Evolutionary conservation across 495 filamentous ascomycete genomes (phyloP).

Genomic region (Aspergillus homomorphus): DNA sequence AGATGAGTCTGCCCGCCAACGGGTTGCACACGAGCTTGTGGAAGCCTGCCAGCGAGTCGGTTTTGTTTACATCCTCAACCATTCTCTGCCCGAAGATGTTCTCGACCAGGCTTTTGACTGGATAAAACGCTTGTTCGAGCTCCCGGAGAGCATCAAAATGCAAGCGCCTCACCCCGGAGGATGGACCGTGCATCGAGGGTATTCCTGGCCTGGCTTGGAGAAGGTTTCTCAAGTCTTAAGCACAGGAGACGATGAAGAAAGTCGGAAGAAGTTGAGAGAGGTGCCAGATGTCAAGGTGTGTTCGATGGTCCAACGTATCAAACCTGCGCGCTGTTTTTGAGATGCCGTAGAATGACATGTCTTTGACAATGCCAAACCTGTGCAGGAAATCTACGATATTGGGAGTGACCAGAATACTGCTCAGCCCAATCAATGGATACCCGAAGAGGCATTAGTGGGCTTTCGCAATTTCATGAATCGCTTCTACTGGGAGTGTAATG

Average conservation of each 20-base stretch:
- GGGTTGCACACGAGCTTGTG: slow-evolving; percentile 47
- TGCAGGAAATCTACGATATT: slow-evolving; percentile 64
- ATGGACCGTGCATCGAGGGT: slow-evolving; percentile 57
- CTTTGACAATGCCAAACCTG: not conserved
- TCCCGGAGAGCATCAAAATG: slow-evolving; percentile 45
- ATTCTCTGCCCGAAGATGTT: slow-evolving; percentile 43
- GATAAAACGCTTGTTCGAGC: slow-evolving; percentile 47
- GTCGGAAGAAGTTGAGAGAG: slow-evolving; percentile 28
- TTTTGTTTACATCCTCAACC: slow-evolving; percentile 58
- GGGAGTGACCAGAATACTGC: slow-evolving; percentile 53
- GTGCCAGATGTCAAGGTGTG: slow-evolving; percentile 39
- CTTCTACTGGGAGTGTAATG: slow-evolving; percentile 55
- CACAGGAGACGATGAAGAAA: slow-evolving; percentile 38
- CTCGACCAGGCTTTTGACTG: slow-evolving; percentile 54
- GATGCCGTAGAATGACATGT: no score
- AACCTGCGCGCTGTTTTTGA: not conserved
- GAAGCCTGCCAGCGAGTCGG: slow-evolving; percentile 55
- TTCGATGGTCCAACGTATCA: not conserved
- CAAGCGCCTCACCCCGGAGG: slow-evolving; percentile 61
- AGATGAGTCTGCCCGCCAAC: slow-evolving; percentile 32
- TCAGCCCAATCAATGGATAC: slow-evolving; percentile 66
- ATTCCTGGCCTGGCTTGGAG: slow-evolving; percentile 62
- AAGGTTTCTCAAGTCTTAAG: slow-evolving; percentile 61
- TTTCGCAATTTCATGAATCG: slow-evolving; percentile 56
- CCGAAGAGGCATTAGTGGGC: slow-evolving; percentile 54